phyloP scores from a whole-genome alignment of 163 green algal species.

The Scenedesmus sp. region DNA sequence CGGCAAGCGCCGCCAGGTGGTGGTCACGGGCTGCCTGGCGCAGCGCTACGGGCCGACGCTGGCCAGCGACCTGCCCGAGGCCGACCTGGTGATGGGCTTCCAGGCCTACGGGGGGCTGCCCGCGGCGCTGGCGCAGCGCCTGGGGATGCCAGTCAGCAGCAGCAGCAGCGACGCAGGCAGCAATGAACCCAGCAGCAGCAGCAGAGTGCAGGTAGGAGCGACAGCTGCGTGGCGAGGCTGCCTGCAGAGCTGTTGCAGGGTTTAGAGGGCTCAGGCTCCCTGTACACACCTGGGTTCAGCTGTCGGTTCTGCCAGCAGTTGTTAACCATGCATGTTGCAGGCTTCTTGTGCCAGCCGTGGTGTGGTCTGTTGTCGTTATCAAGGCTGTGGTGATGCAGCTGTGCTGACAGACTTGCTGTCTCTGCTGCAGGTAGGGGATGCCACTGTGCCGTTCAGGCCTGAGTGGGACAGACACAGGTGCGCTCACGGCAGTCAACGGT shows the following conservation, averaged over 20 bases:
- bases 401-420: neutral
- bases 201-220: slow-evolving; percentile 16
- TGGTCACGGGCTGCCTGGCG: slow-evolving; percentile 89
- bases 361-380: no score
- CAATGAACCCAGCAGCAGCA: slow-evolving; percentile 1
- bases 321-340: no score
- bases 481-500: neutral
- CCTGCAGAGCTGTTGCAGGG: no score
- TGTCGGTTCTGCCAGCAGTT: no score
- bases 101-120: slow-evolving; percentile 77
- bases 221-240: neutral
- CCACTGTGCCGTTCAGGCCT: slow-evolving; percentile 87
- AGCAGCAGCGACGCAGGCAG: slow-evolving; percentile 20
- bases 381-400: neutral
- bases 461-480: slow-evolving; percentile 74
- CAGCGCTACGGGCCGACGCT: slow-evolving; percentile 88
- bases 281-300: no score
- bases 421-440: slow-evolving; percentile 78
- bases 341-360: neutral
- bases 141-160: slow-evolving; percentile 61
- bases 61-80: slow-evolving; percentile 82
- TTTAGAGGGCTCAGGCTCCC: no score
- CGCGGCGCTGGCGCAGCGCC: slow-evolving; percentile 59
- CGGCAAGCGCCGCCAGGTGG: slow-evolving; percentile 64
- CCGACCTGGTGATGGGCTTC: slow-evolving; percentile 84